Base-by-base conservation (phyloP, 345 rosid species). In the Brassica rapa region DNA sequence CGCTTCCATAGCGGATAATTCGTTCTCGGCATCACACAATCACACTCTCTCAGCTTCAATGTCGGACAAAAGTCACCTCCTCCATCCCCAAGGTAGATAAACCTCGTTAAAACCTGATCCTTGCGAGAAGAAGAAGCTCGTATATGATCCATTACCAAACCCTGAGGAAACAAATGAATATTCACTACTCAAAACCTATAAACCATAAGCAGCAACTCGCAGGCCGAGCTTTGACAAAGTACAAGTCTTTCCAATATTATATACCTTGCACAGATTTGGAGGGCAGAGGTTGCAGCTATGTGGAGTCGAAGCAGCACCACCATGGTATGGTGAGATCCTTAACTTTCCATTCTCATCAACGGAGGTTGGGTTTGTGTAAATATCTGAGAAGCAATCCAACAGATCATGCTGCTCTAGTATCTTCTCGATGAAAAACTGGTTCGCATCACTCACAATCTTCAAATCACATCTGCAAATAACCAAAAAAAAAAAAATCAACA, bases 61-160 rank as follows among this genome's bases (percentile, higher is more conserved):
- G 88, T 79, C 0, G 93, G 97, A 69, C 98, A 93, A 76, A 75
- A 89, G 76, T 93, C 98, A 39, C 92, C 92, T 84, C 84, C 84
- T 59, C 98, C 98, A 32, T 93, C 98, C 78, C 98, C 97, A 0
- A 90, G 85, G 84, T 91, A 93, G 73, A 93, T 84, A 77, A 84
- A 81, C 63, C 81, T 86, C 43, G 4, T 85, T 1, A n/a, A 2
- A 30, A 29, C 43, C 57, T 41, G 46, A 35, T 71, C 66, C 19
- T 68, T 72, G 30, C 81, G 25, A 64, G 46, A 72, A 12, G 88
- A 72, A n/a, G 88, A 83, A 64, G 80, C 82, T 10, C 71, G 77
- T 33, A 89, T 77, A 27, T 74, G 80, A 62, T 90, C 87, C 73
- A 93, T 84, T 64, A 91, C 88, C 74, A 80, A 19, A 62, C 97